These are phyloP conservation scores for Skeletonema menzelii DNA, from an alignment of 108 stramenopile species.

Conservation along the genomic window DNA sequence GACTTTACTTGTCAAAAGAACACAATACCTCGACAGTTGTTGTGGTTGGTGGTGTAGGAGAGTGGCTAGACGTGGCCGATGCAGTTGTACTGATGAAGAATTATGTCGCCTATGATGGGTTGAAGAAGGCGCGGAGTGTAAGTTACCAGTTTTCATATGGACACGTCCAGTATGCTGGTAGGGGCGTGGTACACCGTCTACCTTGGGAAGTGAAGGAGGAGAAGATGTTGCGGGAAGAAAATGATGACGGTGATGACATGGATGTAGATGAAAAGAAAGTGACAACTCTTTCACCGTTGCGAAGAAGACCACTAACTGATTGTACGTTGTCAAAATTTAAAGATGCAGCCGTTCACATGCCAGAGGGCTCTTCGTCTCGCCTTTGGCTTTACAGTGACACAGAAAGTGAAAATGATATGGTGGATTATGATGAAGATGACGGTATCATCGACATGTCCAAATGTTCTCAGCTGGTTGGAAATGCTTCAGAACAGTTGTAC, in stretches of 20 bases:
- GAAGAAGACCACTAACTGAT: conserved; percentile 29
- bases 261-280: conserved; percentile 45
- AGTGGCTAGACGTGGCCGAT: conserved; percentile 95
- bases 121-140: conserved; percentile 77
- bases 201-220: conserved; percentile 62
- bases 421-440: conserved; percentile 67
- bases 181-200: conserved; percentile 87
- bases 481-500: conserved; percentile 71
- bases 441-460: conserved; percentile 81
- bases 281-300: conserved; percentile 44
- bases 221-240: conserved; percentile 10
- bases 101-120: conserved; percentile 84
- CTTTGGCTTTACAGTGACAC: conserved; percentile 53
- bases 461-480: conserved; percentile 77
- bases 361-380: conserved; percentile 67
- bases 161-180: conserved; percentile 90
- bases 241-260: conserved; percentile 4
- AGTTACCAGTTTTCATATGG: conserved; percentile 86
- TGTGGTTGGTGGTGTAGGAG: conserved; percentile 97
- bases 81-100: conserved; percentile 88
- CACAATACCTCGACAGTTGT: conserved; percentile 87
- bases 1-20: conserved; percentile 59
- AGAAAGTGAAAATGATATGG: conserved; percentile 1
- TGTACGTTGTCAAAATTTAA: conserved; percentile 28
- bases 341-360: conserved; percentile 38